Evolutionary conservation across 176 grass and related monocot genomes (phyloP), one percentile per base, ranked within the genome.

Genomic region (Poa pratensis): DNA sequence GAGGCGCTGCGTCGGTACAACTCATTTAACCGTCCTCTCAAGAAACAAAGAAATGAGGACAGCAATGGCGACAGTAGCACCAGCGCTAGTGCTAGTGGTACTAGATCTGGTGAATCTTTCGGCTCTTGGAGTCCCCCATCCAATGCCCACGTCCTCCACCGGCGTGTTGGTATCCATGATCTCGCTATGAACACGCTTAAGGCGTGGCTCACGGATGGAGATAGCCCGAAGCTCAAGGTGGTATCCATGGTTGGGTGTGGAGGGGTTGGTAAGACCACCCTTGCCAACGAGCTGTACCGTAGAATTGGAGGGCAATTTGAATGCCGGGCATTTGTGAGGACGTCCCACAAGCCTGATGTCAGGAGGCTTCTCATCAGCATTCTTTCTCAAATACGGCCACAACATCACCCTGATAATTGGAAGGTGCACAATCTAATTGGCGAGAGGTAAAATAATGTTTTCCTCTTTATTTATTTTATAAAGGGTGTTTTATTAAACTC

Each of bases 231-330:
- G 27, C 63, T 66, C 63, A 66, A 66, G 63, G 63, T 66, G 63
- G 28, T 66, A 16, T 66, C 63, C 26, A 34, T 66, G 13, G 63
- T 66, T 9, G 63, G 63, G 0, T 34, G 15, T 34, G 48, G 12
- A 43, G 83, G 83, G 10, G 10, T 68, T 1, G 83, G 83, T 17
- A 85, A 85, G 5, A 85, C 55, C 46, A 84, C 43, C 0, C 27
- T 84, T 40, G 46, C 46, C 30, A 37, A 43, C 18, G 24, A 64
- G 34, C 7, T 84, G 3, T 77, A 50, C 24, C 14, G 13, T 13
- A 3, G n/a, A 35, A 14, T 35, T 16, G 19, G 58, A 1, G 58
- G 20, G 1, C 20, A 37, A 13, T 84, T 84, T 2, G 40, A 84
- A 0, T 65, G 24, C 45, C 18, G 1, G 3, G 82, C 82, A 14